Conservation (phyloP, 495 filamentous ascomycete species). For the Zalerion maritima region DNA sequence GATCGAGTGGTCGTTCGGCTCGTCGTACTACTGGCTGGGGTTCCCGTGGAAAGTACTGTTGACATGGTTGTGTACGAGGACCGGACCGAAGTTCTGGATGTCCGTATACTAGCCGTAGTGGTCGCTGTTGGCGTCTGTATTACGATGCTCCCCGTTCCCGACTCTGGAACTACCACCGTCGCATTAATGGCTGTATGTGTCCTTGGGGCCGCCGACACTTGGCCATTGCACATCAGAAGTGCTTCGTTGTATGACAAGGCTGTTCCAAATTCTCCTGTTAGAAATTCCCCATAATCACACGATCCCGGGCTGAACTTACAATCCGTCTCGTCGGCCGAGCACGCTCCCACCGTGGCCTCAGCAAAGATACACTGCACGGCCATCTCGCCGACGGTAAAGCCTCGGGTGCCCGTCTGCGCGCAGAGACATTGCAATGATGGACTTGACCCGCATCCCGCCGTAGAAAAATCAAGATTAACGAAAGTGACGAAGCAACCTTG, state of each 20-base stretch:
- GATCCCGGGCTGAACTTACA: slow-evolving; percentile 14
- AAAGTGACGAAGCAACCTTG: slow-evolving; percentile 46
- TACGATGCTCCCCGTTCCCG: slow-evolving; percentile 11
- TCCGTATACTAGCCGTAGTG: slow-evolving; percentile 1
- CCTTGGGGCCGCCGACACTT: slow-evolving; percentile 35
- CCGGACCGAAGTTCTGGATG: slow-evolving; percentile 8
- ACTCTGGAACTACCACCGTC: slow-evolving; percentile 29
- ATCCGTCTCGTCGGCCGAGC: slow-evolving; percentile 17
- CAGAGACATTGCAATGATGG: slow-evolving; percentile 50
- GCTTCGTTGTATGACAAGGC: slow-evolving; percentile 23
- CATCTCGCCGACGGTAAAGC: slow-evolving; percentile 56
- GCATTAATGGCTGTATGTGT: slow-evolving; percentile 49
- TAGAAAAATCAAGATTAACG: slow-evolving; percentile 41
- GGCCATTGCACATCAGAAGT: slow-evolving; percentile 43
- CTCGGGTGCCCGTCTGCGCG: slow-evolving; percentile 37
- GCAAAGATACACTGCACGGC: slow-evolving; percentile 47
- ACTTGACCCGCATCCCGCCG: slow-evolving; percentile 28
- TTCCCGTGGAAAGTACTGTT: slow-evolving; percentile 3
- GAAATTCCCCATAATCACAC: background rate
- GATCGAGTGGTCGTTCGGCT: slow-evolving; percentile 4
- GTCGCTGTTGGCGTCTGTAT: slow-evolving; percentile 8
- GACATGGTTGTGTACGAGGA: slow-evolving; percentile 9
- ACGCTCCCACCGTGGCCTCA: slow-evolving; percentile 25
- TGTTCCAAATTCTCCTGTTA: slow-evolving; percentile 5
- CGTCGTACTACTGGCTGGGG: slow-evolving; percentile 4